Evolutionary conservation across 2,329 filamentous ascomycete species (phyloP), one percentile per base, ranked within the genome.

Genomic region (Trichoderma sp.): DNA sequence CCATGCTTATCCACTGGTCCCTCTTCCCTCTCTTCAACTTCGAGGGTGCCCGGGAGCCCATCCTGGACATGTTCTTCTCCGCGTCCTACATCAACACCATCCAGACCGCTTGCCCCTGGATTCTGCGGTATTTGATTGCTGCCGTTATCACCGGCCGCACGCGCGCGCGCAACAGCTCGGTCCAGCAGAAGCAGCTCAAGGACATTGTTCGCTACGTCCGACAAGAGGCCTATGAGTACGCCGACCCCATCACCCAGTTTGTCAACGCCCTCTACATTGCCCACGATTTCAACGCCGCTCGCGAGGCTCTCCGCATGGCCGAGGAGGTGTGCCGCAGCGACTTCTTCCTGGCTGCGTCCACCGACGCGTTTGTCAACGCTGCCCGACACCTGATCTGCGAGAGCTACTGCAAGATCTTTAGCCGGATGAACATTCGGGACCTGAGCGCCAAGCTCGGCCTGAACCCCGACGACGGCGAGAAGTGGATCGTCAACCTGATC

Each of bases 401-500:
- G 84, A 93, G 89, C 78, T 99, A 99, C 86, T 99, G 95, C 91
- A 98, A 98, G 87, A 99, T 99, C 77, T 96, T 98, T 80, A 93
- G 96, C 77, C 87, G 94, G 73, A 99, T 99, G 77, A 94, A 98
- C 78, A 98, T 99, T 78, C 93, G 93, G 86, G 95, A 98, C 73
- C 87, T 99, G 66, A 97, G 93, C 70, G 90, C 88, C 69, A 91
- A 95, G 77, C 88, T 99, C 67, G 95, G 94, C 70, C 85, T 99
- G 70, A 92, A 90, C 76, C 89, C 93, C 73, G 92, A 96, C 75
- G 95, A 98, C 75, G 95, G 95, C 74, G 95, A 99, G 88, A 99
- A 99, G 85, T 99, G 95, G 95, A 99, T 99, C 75, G 95, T 99
- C 73, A 99, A 99, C 83, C 86, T 99, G 69, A 99, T 99, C 80